Evolutionary conservation across 179 eudicot species (phyloP), one percentile per base, ranked within the genome.

Genomic region (Beta lomatogona): DNA sequence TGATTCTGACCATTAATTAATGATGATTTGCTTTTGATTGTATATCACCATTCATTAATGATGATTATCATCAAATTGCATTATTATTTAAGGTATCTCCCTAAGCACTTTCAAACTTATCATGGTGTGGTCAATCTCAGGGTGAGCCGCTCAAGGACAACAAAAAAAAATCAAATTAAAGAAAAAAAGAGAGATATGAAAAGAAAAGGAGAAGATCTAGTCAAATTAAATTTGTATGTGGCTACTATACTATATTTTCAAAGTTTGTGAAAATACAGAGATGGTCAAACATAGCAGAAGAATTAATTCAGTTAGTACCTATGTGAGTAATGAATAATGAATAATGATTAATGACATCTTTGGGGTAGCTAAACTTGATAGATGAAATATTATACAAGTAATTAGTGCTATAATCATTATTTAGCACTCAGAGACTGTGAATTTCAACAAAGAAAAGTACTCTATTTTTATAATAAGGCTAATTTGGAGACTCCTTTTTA

Each of bases 221-320:
- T 36, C 41, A 36, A 36, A 41, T 57, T 53, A 54, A 53, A 44
- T 65, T 28, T 76, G 69, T 41, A 59, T 61, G 70, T 67, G 52
- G 53, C 4, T 78, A 50, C 41, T 19, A 44, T 78, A 50, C 41
- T 19, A 44, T 57, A 21, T 25, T 77, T 69, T 36, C 63, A 55
- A 72, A 73, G 18, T 45, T 71, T 80, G 57, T 18, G 28, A 75
- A 18, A 36, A 65, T 48, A 11, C 2, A 54, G 66, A 76, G 61
- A 81, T 81, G 80, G 80, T 81, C 80, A 81, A 81, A 81, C 69
- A 57, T 81, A 55, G 61, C 58, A 7, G 11, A 74, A 74, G 75
- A 53, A 57, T 45, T 71, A n/a, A 52, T 73, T 36, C 53, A 46
- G 6, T 55, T 72, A 64, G 36, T 53, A 18, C 48, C 28, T 53